phyloP scores from a whole-genome alignment of 176 grass and related monocot genomes.

The Musa troglodytarum region DNA sequence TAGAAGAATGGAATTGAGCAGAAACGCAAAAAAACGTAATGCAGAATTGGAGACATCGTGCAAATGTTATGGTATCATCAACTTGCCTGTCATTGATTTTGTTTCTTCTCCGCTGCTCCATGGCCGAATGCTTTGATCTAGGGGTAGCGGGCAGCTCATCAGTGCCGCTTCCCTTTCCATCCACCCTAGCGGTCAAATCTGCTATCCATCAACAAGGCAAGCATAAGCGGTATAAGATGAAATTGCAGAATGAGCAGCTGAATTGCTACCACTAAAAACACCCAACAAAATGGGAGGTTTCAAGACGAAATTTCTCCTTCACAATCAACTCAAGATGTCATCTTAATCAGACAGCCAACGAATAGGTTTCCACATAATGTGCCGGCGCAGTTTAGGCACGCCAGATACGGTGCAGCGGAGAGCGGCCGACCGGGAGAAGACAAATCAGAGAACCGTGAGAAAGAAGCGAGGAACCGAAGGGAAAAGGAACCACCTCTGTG shows the following conservation, averaged over 20 bases:
- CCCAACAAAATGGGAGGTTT: too few relatives aligned
- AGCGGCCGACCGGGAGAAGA: not conserved
- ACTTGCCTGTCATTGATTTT: constrained; percentile 96
- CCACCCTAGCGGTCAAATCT: constrained; percentile 41
- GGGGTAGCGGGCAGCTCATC: constrained; percentile 78
- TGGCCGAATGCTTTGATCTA: constrained; percentile 89
- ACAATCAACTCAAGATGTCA: not conserved
- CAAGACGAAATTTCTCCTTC: not conserved
- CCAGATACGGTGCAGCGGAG: not conserved
- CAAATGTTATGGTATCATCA: not conserved
- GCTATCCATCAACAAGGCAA: constrained; percentile 17
- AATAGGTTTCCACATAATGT: not conserved
- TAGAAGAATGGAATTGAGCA: not conserved
- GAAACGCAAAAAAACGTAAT: not conserved
- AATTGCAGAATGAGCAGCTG: not conserved
- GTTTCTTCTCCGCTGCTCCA: constrained; percentile 87
- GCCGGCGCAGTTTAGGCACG: not conserved
- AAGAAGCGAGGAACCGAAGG: constrained; percentile 4
- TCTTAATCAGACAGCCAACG: not conserved
- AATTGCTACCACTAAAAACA: too few relatives aligned
- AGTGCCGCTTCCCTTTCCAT: constrained; percentile 55
- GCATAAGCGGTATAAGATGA: constrained; percentile 5
- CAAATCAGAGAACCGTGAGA: not conserved
- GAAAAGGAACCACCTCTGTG: constrained; percentile 56
- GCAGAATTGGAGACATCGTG: not conserved